phyloP scores from a whole-genome alignment of 306 rosid genomes.

The Quercus dentata region DNA sequence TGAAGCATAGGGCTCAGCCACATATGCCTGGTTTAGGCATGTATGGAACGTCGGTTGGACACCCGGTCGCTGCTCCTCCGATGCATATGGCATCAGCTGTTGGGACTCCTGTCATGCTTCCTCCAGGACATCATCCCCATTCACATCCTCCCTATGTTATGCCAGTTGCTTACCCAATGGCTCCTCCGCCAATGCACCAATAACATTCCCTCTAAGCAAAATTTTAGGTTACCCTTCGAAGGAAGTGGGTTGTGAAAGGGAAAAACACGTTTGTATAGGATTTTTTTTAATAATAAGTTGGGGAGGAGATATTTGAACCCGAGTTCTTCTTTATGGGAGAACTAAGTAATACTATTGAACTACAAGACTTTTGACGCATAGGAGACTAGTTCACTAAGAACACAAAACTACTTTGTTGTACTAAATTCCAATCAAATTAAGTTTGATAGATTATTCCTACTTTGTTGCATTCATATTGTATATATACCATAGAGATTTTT shows the following conservation, averaged over 20 bases:
- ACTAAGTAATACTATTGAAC: no score
- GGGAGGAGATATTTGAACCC: no score
- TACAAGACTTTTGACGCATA: no score
- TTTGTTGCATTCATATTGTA: not conserved
- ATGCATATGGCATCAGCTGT: constrained; percentile 89
- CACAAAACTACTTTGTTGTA: not conserved
- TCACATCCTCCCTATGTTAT: constrained; percentile 65
- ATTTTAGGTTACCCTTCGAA: constrained; percentile 14
- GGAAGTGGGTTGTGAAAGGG: not conserved
- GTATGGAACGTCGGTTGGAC: constrained; percentile 88
- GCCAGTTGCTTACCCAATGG: constrained; percentile 95
- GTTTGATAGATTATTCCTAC: not conserved
- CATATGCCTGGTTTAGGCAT: constrained; percentile 75
- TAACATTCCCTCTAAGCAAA: constrained; percentile 28
- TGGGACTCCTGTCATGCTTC: constrained; percentile 96
- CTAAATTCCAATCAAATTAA: not conserved
- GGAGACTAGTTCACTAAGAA: not conserved
- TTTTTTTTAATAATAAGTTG: no score
- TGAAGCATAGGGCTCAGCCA: constrained; percentile 67
- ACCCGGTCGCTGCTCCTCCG: constrained; percentile 75
- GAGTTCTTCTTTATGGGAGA: no score
- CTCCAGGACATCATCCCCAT: constrained; percentile 58
- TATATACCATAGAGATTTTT: not conserved
- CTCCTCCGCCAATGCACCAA: constrained; percentile 95
- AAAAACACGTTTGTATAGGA: not conserved